These are phyloP conservation scores for Seminavis robusta DNA, from an alignment of 108 stramenopile species.

Conservation along the genomic window DNA sequence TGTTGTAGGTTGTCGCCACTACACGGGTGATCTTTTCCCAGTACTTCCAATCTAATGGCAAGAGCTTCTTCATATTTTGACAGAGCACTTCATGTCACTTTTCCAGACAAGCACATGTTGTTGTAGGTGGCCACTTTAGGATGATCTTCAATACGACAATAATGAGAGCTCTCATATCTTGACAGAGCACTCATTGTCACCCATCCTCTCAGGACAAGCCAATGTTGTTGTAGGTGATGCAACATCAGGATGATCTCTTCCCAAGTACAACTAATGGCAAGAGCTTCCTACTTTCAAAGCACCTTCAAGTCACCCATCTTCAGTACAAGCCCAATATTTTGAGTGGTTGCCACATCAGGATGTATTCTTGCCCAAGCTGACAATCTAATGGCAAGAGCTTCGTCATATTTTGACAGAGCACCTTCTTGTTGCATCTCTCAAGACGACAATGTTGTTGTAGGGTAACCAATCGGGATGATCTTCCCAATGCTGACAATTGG, in stretches of 20 bases:
- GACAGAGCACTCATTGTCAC: conserved; percentile 10
- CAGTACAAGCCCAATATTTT: conserved; percentile 11
- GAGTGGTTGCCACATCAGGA: conserved; percentile 6
- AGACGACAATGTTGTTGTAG: conserved; percentile 12
- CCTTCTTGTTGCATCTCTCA: conserved; percentile 7
- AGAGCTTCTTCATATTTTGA: no score
- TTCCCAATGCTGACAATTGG: conserved; percentile 15
- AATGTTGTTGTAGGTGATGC: conserved; percentile 32
- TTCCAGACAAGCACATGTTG: no score
- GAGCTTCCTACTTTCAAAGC: conserved; percentile 23
- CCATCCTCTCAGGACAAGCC: conserved; percentile 5
- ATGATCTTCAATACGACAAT: no score
- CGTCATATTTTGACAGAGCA: conserved; percentile 22
- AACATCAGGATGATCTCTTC: conserved; percentile 26
- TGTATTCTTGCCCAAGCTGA: conserved; percentile 20
- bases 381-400: conserved; percentile 26
- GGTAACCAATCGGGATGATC: conserved; percentile 24
- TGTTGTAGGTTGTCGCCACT: no score
- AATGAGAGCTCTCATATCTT: no score
- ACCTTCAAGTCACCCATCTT: background rate
- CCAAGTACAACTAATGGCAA: conserved; percentile 17
- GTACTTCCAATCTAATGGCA: no score
- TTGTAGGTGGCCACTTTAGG: no score
- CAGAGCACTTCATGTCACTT: no score
- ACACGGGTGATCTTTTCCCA: no score